Percentiles rank a stretch among this genome's conserved stretches.
Evolutionary conservation across 495 filamentous ascomycete genomes (phyloP).

Genomic region (Apiosordaria backusii): DNA sequence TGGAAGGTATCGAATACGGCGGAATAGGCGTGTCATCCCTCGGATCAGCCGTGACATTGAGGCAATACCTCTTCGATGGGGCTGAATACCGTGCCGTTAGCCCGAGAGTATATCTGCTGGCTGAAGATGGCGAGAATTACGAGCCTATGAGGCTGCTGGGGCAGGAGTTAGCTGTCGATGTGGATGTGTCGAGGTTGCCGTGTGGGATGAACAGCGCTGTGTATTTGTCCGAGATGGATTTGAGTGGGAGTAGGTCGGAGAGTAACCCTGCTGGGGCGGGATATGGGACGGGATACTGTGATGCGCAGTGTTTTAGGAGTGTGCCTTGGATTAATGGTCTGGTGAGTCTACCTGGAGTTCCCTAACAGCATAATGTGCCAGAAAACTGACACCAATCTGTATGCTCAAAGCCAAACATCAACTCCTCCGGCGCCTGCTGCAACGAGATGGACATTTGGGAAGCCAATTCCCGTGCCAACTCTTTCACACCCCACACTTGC

Average conservation of each 20-base stretch:
- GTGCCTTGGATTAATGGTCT: constrained; percentile 57
- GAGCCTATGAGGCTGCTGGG: constrained; percentile 56
- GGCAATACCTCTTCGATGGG: constrained; percentile 41
- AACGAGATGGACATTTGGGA: constrained; percentile 65
- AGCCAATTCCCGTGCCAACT: constrained; percentile 56
- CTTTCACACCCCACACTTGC: constrained; percentile 58
- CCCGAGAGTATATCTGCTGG: constrained; percentile 61
- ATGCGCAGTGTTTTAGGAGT: constrained; percentile 57
- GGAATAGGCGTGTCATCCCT: constrained; percentile 44
- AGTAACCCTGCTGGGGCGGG: constrained; percentile 59
- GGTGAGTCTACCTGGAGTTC: constrained; percentile 10
- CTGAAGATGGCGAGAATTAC: constrained; percentile 52
- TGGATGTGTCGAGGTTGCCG: constrained; percentile 56
- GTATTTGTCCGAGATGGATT: constrained; percentile 62
- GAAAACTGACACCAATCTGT: not conserved
- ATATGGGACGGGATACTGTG: constrained; percentile 70
- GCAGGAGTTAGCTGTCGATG: constrained; percentile 60
- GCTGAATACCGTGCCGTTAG: constrained; percentile 32
- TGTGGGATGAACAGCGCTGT: constrained; percentile 69
- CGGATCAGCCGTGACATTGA: constrained; percentile 40
- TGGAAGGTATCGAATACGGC: constrained; percentile 46
- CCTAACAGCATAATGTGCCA: not conserved
- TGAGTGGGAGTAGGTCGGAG: constrained; percentile 50
- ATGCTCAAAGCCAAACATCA: constrained; percentile 42
- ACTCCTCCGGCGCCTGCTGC: constrained; percentile 51